These are phyloP conservation scores for Irpex lacteus DNA, from an alignment of 1,284 basidiomycete genomes.

Conservation along the genomic window DNA sequence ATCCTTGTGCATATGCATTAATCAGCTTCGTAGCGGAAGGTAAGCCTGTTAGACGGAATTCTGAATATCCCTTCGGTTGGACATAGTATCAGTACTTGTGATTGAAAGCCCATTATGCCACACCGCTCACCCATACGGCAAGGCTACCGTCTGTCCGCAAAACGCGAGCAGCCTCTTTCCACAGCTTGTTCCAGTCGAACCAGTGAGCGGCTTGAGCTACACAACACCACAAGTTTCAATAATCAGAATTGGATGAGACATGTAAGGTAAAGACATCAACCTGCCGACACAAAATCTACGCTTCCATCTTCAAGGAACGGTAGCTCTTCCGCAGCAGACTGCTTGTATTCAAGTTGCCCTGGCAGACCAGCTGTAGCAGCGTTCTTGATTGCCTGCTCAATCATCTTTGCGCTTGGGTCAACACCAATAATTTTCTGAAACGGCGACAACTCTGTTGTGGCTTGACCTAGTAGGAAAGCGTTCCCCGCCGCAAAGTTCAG, in stretches of 20 bases:
- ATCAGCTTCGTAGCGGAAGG: constrained; percentile 61
- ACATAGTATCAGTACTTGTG: neutral
- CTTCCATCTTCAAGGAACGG: constrained; percentile 48
- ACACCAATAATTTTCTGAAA: constrained; percentile 68
- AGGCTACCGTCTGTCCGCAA: constrained; percentile 68
- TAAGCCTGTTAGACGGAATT: constrained; percentile 65
- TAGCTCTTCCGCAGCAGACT: constrained; percentile 58
- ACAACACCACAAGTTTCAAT: neutral
- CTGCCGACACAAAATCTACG: constrained; percentile 76
- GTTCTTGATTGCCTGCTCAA: constrained; percentile 55
- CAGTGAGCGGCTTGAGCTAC: constrained; percentile 84
- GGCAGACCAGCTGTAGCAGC: constrained; percentile 21
- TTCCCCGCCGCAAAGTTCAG: too few species aligned
- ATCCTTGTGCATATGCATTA: constrained; percentile 57
- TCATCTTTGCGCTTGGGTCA: constrained; percentile 77
- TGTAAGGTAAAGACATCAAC: constrained; percentile 33
- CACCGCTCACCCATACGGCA: constrained; percentile 66
- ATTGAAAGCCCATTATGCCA: neutral
- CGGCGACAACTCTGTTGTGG: constrained; percentile 56
- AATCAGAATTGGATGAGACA: neutral
- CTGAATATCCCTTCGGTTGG: constrained; percentile 65
- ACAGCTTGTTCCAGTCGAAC: constrained; percentile 77
- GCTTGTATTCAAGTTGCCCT: constrained; percentile 41
- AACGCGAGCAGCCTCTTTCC: constrained; percentile 67
- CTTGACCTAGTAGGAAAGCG: constrained; percentile 49